Percentiles rank a stretch among this genome's conserved stretches.
Evolutionary conservation across 208 protist genomes (phyloP).

Genomic region (Herpetomonas samuelpessoai): DNA sequence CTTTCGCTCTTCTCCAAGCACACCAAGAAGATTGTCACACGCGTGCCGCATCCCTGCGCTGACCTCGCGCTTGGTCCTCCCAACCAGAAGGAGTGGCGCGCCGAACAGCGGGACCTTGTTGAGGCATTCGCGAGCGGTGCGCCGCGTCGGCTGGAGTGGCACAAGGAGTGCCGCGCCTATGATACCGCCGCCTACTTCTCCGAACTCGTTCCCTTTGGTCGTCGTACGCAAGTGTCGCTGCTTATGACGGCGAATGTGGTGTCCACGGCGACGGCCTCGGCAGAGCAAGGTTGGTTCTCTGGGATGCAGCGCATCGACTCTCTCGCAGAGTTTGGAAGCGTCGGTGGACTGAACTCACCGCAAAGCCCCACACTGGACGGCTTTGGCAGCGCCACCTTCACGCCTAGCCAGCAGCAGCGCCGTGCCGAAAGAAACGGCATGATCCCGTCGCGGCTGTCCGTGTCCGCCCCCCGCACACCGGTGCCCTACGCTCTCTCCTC

Average conservation of each 20-base stretch:
- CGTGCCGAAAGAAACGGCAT: neutral
- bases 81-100: conserved; percentile 39
- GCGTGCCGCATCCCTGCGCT: conserved; percentile 66
- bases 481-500: neutral
- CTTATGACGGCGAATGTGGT: conserved; percentile 17
- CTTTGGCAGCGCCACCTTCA: neutral
- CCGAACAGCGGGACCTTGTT: conserved; percentile 27
- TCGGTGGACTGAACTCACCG: neutral
- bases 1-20: conserved; percentile 70
- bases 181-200: conserved; percentile 45
- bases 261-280: too few relatives aligned
- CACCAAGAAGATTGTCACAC: conserved; percentile 57
- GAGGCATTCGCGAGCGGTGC: conserved; percentile 3
- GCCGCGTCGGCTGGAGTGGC: conserved; percentile 42
- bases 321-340: too few relatives aligned
- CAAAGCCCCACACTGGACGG: neutral
- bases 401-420: neutral
- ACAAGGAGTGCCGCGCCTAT: conserved; percentile 53
- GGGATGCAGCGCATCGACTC: too few relatives aligned
- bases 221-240: conserved; percentile 25
- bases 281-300: too few relatives aligned
- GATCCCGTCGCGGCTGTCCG: neutral
- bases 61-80: conserved; percentile 49
- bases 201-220: conserved; percentile 40
- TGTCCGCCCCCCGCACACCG: neutral